These are phyloP conservation scores for Quercus berberidifolia DNA, from an alignment of 306 rosid species.

Conservation along the genomic window DNA sequence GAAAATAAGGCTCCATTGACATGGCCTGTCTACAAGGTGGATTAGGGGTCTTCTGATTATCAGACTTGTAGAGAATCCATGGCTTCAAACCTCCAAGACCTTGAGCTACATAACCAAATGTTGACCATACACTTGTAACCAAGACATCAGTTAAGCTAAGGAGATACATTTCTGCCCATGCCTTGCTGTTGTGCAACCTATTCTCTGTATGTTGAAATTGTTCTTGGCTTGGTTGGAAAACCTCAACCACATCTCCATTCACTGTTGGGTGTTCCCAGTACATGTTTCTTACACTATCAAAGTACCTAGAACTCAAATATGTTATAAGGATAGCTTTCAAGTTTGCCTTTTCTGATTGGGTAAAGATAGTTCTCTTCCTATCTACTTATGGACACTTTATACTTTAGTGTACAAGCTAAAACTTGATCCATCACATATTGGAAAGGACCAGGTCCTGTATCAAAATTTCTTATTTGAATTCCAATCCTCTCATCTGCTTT, in stretches of 20 bases:
- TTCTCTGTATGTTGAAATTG: constrained; percentile 63
- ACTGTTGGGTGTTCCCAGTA: constrained; percentile 65
- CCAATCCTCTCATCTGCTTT: constrained; percentile 62
- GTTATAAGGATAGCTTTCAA: constrained; percentile 61
- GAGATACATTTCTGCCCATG: constrained; percentile 70
- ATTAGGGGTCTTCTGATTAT: constrained; percentile 46
- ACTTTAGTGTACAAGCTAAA: constrained; percentile 47
- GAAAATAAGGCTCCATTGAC: constrained; percentile 83
- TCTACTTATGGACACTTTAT: constrained; percentile 50
- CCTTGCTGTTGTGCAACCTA: constrained; percentile 58
- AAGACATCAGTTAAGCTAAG: constrained; percentile 55
- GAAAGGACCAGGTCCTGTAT: constrained; percentile 54
- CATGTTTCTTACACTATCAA: constrained; percentile 51
- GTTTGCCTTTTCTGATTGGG: constrained; percentile 23
- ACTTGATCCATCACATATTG: constrained; percentile 69
- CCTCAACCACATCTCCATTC: constrained; percentile 54
- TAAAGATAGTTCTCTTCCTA: constrained; percentile 7
- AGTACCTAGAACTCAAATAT: constrained; percentile 60
- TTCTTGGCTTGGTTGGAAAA: constrained; percentile 75
- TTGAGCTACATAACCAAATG: constrained; percentile 76
- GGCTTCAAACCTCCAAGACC: constrained; percentile 74
- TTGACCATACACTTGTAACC: constrained; percentile 76
- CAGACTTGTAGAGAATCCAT: constrained; percentile 72
- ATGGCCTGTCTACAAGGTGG: constrained; percentile 61
- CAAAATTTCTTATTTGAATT: constrained; percentile 68